A percentile compares a stretch with the other conserved stretches of the same genome.
Conservation (phyloP, 1,139 yeast genomes). For the Pichiaceae sp. region DNA sequence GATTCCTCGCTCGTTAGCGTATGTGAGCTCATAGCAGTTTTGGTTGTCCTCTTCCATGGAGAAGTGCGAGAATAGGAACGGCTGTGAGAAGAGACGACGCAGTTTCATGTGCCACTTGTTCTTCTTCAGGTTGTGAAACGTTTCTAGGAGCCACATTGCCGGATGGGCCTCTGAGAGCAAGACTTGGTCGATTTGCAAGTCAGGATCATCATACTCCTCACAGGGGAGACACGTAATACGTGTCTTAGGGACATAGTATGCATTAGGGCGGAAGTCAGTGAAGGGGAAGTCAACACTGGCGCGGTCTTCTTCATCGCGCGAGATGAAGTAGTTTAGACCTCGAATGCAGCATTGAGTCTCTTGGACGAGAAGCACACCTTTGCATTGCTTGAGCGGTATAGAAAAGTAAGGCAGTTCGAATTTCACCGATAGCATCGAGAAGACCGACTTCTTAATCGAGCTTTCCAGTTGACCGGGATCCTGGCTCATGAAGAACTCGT, state of each 20-base stretch:
- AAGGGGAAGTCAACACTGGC: constrained; percentile 10
- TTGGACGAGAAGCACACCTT: constrained; percentile 18
- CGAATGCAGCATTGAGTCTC: constrained; percentile 14
- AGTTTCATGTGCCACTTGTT: constrained; percentile 11
- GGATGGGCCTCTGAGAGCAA: constrained; percentile 14
- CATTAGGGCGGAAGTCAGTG: constrained; percentile 6
- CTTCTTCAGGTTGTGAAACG: constrained; percentile 12
- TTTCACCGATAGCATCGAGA: constrained; percentile 1
- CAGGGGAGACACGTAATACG: constrained; percentile 10
- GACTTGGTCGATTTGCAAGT: constrained; percentile 18
- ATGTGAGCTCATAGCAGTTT: constrained; percentile 9
- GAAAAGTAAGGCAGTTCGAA: constrained; percentile 20
- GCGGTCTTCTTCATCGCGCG: constrained; percentile 19
- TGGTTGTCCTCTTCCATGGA: constrained; percentile 10
- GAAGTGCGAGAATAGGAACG: constrained; percentile 12
- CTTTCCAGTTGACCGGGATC: constrained; percentile 2
- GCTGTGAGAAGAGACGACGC: constrained; percentile 14
- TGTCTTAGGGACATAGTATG: constrained; percentile 17
- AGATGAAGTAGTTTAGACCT: constrained; percentile 17
- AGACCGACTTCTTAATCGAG: constrained; percentile 6
- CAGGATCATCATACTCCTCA: constrained; percentile 12
- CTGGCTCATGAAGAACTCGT: constrained; percentile 13
- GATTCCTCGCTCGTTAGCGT: constrained; percentile 17
- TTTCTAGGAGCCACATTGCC: constrained; percentile 18
- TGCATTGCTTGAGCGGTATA: constrained; percentile 16